Conservation (phyloP, 148 eudicot species). For the Silene latifolia region DNA sequence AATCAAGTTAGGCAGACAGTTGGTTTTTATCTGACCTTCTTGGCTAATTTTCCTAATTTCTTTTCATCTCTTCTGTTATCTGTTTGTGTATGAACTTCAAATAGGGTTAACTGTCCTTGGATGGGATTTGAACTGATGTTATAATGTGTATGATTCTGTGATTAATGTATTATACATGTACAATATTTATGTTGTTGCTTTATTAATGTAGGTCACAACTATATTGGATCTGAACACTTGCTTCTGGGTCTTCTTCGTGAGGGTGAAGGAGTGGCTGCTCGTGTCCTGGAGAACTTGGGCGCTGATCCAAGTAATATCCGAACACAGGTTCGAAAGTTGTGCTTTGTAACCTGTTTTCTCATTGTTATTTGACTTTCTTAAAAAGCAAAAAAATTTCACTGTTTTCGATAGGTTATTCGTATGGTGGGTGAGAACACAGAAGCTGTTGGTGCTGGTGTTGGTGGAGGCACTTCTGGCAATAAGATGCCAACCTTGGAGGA, state of each 20-base stretch:
- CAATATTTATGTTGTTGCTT: neutral
- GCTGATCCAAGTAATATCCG: constrained; percentile 87
- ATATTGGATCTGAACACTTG: constrained; percentile 94
- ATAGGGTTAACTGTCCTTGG: neutral
- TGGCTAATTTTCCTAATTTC: neutral
- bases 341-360: neutral
- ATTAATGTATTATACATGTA: neutral
- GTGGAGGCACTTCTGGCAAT: constrained; percentile 67
- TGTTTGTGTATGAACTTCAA: neutral
- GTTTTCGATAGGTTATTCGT: constrained; percentile 56
- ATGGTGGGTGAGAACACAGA: constrained; percentile 89
- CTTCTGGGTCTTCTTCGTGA: constrained; percentile 91
- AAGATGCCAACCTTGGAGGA: constrained; percentile 94
- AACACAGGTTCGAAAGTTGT: constrained; percentile 50
- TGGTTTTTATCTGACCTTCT: neutral
- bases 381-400: neutral
- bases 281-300: constrained; percentile 83
- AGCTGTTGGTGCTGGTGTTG: constrained; percentile 81
- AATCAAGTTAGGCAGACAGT: neutral
- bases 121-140: neutral
- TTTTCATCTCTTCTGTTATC: neutral
- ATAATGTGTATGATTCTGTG: neutral
- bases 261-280: constrained; percentile 95
- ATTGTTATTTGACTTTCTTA: constrained; percentile 1
- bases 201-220: constrained; percentile 49